Conservation (phyloP, 2,329 filamentous ascomycete species). For the Venturia aucupariae region DNA sequence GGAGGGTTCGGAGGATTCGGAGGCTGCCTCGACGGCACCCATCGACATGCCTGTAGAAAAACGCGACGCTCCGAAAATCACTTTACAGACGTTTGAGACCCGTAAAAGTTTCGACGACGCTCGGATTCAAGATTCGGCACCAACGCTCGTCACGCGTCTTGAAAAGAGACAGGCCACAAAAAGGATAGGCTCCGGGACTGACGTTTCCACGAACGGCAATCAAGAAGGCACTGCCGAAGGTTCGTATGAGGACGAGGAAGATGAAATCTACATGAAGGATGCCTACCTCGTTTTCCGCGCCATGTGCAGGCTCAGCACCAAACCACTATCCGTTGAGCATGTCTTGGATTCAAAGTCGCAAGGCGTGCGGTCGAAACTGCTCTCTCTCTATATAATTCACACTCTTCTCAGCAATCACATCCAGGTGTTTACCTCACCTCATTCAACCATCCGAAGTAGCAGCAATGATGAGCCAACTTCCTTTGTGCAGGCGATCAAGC, state of each 20-base stretch:
- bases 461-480: conserved; percentile 79
- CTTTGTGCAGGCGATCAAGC: conserved; percentile 91
- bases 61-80: conserved; percentile 49
- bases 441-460: conserved; percentile 86
- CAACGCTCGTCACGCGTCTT: conserved; percentile 55
- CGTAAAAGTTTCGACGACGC: conserved; percentile 58
- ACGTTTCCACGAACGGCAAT: conserved; percentile 3
- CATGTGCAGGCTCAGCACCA: conserved; percentile 95
- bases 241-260: conserved; percentile 60
- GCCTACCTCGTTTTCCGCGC: conserved; percentile 95
- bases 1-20: conserved; percentile 33
- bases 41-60: conserved; percentile 37
- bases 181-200: conserved; percentile 11
- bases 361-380: conserved; percentile 92
- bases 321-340: conserved; percentile 79
- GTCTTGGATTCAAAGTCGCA: conserved; percentile 87
- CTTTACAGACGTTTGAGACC: conserved; percentile 59
- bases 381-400: conserved; percentile 92
- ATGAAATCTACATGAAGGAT: conserved; percentile 95
- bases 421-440: conserved; percentile 77
- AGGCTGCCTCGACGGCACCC: conserved; percentile 29
- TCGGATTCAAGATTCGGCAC: conserved; percentile 56
- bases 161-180: conserved; percentile 29
- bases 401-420: conserved; percentile 93
- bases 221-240: conserved; percentile 30